These are phyloP conservation scores for Dichomitus squalens DNA, from an alignment of 1,284 basidiomycete species.

Conservation along the genomic window DNA sequence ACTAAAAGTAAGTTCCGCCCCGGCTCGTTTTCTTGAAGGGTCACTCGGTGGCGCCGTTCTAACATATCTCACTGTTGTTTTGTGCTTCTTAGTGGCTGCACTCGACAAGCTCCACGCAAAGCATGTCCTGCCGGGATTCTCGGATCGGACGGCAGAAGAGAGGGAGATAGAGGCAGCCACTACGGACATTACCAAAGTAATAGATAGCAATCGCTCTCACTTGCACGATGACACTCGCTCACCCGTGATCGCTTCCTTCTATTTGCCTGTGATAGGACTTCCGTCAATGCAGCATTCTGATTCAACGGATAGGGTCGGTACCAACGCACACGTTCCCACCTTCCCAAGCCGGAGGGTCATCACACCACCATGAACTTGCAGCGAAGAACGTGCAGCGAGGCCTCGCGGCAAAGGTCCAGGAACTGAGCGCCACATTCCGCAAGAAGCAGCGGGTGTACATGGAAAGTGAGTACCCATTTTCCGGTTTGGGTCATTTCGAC, in stretches of 20 bases:
- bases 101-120: conserved; percentile 96
- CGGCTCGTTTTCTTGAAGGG: conserved; percentile 1
- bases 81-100: conserved; percentile 55
- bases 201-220: conserved; percentile 16
- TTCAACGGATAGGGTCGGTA: conserved; percentile 67
- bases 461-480: conserved; percentile 74
- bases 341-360: conserved; percentile 50
- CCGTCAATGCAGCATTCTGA: conserved; percentile 77
- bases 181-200: conserved; percentile 61
- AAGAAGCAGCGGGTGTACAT: conserved; percentile 98
- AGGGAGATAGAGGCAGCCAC: conserved; percentile 90
- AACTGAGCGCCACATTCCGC: conserved; percentile 89
- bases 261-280: conserved; percentile 65
- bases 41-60: not conserved
- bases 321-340: conserved; percentile 39
- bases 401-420: conserved; percentile 93
- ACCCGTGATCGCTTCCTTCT: conserved; percentile 7
- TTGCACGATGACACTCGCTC: not conserved
- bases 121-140: conserved; percentile 94
- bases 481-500: conserved; percentile 18
- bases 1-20: conserved; percentile 72
- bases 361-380: conserved; percentile 65
- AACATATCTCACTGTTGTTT: conserved; percentile 19
- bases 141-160: conserved; percentile 93
- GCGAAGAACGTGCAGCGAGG: conserved; percentile 97